Base-by-base conservation (phyloP, 805 yeast genomes). In the Pichia nakasei region DNA sequence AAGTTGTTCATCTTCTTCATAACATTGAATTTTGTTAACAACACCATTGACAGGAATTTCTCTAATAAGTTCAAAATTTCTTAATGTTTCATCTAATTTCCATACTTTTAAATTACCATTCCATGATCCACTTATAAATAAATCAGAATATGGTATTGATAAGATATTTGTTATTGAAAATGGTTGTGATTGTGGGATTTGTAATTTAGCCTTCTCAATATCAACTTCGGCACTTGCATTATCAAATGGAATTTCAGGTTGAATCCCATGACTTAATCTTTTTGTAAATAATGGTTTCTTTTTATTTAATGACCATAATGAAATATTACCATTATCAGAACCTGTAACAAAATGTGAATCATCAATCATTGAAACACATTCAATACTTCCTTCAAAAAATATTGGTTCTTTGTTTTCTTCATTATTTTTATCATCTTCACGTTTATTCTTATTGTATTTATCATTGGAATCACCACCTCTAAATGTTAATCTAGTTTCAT, bases 281-380 rank as follows among this genome's bases (percentile, higher is more conserved):
- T 73, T 64, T 2, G 79, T 78, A 60, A 63, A 82, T 24, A 85
- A 65, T 15, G 97, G 94, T 64, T 87, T 89, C 74, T 93, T 93
- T 66, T 87, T 87, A 22, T 85, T 80, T 45, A 83, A 66, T 3
- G 96, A 80, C 98, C 98, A 93, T 48, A 93, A 68, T n/a, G 85
- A 67, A 27, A 93, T 65, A 57, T 78, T 84, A 36, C 98, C 98
- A 60, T 89, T 91, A 59, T 93, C 98, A 15, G 95, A 82, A 5
- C 97, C 97, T 1, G 97, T 89, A 38, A 93, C 80, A 59, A 93
- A 93, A 60, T 85, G 88, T 22, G 88, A 77, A 63, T 89, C 95
- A 63, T 93, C 98, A 43, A 85, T 65, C 96, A 89, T 88, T 12
- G 84, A 68, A 29, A 89, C 93, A 57, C 85, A 82, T 54, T 91